A percentile compares a stretch with the other conserved stretches of the same genome.
Conservation (phyloP, 257 asterid species). For the Solanum tacnaense region DNA sequence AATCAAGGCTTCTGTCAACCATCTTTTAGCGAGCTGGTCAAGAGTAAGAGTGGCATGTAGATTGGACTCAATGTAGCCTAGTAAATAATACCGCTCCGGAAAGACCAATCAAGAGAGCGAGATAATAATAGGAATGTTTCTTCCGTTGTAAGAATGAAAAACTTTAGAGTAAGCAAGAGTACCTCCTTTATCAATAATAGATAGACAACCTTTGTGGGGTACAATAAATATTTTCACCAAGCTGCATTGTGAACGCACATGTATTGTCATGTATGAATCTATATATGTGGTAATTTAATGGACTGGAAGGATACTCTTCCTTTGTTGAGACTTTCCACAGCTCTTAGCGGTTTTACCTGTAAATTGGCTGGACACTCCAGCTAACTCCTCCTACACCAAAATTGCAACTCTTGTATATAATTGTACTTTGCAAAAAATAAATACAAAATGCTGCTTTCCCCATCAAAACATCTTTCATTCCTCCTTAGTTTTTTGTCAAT, state of each 20-base stretch:
- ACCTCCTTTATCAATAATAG: background rate
- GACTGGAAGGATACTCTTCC: background rate
- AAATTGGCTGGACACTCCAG: background rate
- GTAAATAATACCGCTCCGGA: constrained; percentile 8
- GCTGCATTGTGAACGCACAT: background rate
- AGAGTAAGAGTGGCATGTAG: constrained; percentile 3
- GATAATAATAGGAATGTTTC: constrained; percentile 5
- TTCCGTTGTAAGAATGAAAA: background rate
- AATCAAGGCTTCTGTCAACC: constrained; percentile 33
- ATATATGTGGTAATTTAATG: background rate
- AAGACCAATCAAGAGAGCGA: constrained; percentile 17
- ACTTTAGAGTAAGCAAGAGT: background rate
- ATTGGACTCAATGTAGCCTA: background rate
- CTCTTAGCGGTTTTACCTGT: background rate
- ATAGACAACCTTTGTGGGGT: background rate
- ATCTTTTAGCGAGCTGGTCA: constrained; percentile 18
- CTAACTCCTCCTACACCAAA: background rate
- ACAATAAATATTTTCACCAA: background rate
- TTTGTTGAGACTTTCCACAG: background rate
- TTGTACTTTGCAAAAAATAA: background rate
- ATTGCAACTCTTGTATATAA: background rate
- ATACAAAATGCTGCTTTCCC: background rate
- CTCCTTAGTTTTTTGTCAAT: background rate
- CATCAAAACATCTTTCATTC: background rate
- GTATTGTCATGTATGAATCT: background rate